Percentiles rank a stretch among this genome's conserved stretches.
phyloP scores from a whole-genome alignment of 495 filamentous ascomycete genomes.

The Lineolata rhizophorae region DNA sequence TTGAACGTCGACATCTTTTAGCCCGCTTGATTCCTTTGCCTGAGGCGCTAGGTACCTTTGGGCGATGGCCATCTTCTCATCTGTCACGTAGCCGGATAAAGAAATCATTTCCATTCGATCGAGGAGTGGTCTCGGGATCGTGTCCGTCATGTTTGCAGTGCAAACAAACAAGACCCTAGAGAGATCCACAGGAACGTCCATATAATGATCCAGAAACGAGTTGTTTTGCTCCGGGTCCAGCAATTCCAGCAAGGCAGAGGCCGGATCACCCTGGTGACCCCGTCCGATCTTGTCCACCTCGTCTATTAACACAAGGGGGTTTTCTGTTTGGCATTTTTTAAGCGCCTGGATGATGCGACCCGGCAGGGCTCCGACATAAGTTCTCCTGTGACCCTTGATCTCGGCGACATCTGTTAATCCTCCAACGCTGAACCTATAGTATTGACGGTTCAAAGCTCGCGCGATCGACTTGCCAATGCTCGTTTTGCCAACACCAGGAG shows the following conservation, averaged over 20 bases:
- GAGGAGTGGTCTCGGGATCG: slow-evolving; percentile 80
- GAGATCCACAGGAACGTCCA: slow-evolving; percentile 95
- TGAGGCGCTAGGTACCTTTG: slow-evolving; percentile 78
- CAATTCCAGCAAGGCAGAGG: slow-evolving; percentile 81
- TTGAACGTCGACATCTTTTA: slow-evolving; percentile 78
- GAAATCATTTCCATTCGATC: slow-evolving; percentile 98
- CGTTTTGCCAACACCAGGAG: slow-evolving; percentile 92
- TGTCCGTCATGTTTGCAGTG: slow-evolving; percentile 97
- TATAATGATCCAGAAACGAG: slow-evolving; percentile 94
- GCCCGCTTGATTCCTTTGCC: slow-evolving; percentile 72
- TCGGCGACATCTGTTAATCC: slow-evolving; percentile 97
- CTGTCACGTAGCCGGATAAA: slow-evolving; percentile 87
- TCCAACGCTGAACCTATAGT: slow-evolving; percentile 95
- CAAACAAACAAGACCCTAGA: slow-evolving; percentile 98
- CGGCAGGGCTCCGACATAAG: slow-evolving; percentile 90
- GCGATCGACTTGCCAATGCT: slow-evolving; percentile 98
- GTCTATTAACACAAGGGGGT: slow-evolving; percentile 90
- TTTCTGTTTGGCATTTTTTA: slow-evolving; percentile 98
- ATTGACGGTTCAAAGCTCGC: slow-evolving; percentile 78
- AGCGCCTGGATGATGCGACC: slow-evolving; percentile 94
- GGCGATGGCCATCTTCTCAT: slow-evolving; percentile 99
- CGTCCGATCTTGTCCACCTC: slow-evolving; percentile 96
- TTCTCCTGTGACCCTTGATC: slow-evolving; percentile 93
- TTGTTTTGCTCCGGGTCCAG: slow-evolving; percentile 95
- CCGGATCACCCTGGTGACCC: slow-evolving; percentile 89